Base-by-base conservation (phyloP, 108 stramenopile genomes). In the Skeletonema menzelii region DNA sequence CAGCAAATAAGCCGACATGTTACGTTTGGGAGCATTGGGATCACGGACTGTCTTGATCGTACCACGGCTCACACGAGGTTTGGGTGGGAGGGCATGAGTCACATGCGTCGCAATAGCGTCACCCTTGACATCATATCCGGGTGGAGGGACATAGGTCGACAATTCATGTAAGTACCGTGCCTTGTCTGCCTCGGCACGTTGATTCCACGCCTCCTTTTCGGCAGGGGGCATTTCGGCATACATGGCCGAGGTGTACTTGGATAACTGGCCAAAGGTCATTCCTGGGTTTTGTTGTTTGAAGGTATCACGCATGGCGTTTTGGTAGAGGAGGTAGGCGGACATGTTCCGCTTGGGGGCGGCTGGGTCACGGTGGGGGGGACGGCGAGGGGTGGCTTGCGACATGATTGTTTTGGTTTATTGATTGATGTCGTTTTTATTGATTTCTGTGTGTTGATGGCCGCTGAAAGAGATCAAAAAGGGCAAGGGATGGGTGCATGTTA, bases 21-120 rank as follows among this genome's bases (percentile, higher is more conserved):
- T 93, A 5, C 93, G 81, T 84, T 95, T 96, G 40, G 97, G 97
- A n/a, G 97, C 97, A 66, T 91, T 90, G 17, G 83, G 75, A 67
- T 96, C 94, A 71, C 89, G 88, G 34, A 75, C 74, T 46, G 79
- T 85, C 42, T 89, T 89, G 61, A 56, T 88, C 86, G 35, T 79
- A 67, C 20, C 85, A 63, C 20, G 85, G 77, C 22, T 87, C 83
- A 70, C 88, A 87, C 61, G 89, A 22, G 49, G 49, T 22, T 53
- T 53, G 20, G 49, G 49, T 53, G 58, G 42, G 19, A 30, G 20
- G 19, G 55, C 28, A 27, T 68, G 76, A 32, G 63, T 32, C 14
- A 84, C 61, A 34, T 85, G 85, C 24, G 79, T 26, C 31, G 82
- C 75, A 59, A 90, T 83, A 3, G 88, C 87, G 66, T 91, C 89